Conservation (phyloP, 2,329 filamentous ascomycete species). For the Trichoderma atrobrunneum region DNA sequence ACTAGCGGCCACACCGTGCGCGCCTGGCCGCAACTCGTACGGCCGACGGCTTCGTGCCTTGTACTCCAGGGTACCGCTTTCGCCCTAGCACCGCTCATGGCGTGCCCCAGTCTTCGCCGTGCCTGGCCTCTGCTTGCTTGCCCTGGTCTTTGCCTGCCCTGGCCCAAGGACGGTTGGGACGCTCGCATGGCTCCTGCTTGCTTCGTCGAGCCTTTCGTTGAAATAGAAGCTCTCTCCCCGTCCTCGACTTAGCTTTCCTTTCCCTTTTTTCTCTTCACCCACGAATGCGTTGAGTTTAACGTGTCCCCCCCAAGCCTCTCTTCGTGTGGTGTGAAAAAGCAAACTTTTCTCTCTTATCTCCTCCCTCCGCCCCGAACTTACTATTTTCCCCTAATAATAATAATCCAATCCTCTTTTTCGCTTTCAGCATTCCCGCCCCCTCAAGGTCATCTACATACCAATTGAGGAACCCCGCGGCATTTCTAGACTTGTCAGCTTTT, state of each 20-base stretch:
- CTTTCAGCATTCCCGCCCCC: constrained; percentile 11
- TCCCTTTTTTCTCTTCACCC: constrained; percentile 44
- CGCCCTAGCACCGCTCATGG: constrained; percentile 17
- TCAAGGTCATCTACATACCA: constrained; percentile 1
- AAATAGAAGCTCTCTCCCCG: constrained; percentile 41
- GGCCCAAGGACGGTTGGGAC: neutral
- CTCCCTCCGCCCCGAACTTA: neutral
- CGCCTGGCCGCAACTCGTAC: constrained; percentile 12
- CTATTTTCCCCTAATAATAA: constrained; percentile 18
- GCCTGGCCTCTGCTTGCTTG: constrained; percentile 16
- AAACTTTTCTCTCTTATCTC: constrained; percentile 21
- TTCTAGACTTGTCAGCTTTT: constrained; percentile 16
- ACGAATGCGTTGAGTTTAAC: constrained; percentile 48
- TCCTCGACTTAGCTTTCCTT: constrained; percentile 24
- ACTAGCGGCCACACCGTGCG: constrained; percentile 16
- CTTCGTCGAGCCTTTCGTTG: constrained; percentile 29
- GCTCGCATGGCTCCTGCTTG: constrained; percentile 16
- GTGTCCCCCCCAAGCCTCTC: constrained; percentile 30
- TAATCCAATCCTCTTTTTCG: constrained; percentile 21
- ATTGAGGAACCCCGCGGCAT: constrained; percentile 11
- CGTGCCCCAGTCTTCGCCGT: constrained; percentile 18
- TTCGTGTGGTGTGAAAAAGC: constrained; percentile 44
- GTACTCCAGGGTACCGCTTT: constrained; percentile 20
- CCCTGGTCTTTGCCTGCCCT: too few relatives aligned
- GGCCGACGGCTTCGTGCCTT: constrained; percentile 10